Evolutionary conservation across 2,329 filamentous ascomycete species (phyloP).

Genomic region (Domatiomyces catenatus): DNA sequence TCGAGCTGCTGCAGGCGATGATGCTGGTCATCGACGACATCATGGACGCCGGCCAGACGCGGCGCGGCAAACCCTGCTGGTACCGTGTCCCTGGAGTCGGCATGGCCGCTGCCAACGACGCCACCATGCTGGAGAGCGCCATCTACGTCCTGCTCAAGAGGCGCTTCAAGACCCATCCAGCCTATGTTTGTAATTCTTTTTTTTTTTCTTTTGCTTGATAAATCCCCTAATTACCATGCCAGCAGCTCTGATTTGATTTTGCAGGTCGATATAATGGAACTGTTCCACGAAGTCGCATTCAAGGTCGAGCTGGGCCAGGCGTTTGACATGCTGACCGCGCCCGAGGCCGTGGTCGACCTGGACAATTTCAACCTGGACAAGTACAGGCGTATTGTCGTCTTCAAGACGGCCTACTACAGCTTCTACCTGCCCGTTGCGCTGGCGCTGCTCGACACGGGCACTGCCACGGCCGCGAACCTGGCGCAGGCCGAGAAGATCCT

Average conservation of each 20-base stretch:
- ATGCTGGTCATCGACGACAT: conserved; percentile 98
- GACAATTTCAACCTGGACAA: conserved; percentile 91
- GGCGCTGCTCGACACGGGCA: conserved; percentile 67
- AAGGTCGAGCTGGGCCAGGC: conserved; percentile 93
- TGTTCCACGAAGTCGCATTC: conserved; percentile 88
- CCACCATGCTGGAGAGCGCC: conserved; percentile 80
- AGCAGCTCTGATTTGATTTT: too few species aligned
- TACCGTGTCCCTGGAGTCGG: conserved; percentile 79
- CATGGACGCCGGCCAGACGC: conserved; percentile 92
- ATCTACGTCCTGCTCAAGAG: conserved; percentile 91
- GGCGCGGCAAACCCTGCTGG: conserved; percentile 90
- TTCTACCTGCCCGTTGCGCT: conserved; percentile 96
- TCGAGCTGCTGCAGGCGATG: conserved; percentile 94
- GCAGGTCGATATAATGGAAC: conserved; percentile 72
- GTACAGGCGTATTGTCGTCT: conserved; percentile 96
- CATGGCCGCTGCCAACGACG: conserved; percentile 96
- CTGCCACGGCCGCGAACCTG: conserved; percentile 77
- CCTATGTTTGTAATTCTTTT: conserved; percentile 54
- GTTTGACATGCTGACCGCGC: conserved; percentile 87
- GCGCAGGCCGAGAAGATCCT: conserved; percentile 80
- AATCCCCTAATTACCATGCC: too few species aligned
- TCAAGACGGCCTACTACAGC: conserved; percentile 98
- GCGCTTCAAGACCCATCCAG: conserved; percentile 73
- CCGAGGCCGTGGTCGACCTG: conserved; percentile 83
- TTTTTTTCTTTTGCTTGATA: too few species aligned